Percentiles rank a stretch among this genome's conserved stretches.
Conservation (phyloP, 257 asterid genomes). For the Haberlea rhodopensis region DNA sequence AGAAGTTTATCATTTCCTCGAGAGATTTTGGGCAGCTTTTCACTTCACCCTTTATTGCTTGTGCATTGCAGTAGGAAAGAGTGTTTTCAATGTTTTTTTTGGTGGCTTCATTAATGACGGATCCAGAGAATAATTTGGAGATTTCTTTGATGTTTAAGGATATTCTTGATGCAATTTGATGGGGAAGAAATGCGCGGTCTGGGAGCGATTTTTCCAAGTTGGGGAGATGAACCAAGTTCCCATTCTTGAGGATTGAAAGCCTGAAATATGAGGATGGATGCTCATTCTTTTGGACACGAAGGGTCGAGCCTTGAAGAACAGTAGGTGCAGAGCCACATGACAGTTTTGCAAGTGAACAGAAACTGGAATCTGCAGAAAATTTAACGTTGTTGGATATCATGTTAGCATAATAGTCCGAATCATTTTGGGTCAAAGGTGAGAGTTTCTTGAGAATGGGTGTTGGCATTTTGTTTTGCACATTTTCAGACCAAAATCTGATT, state of each 20-base stretch:
- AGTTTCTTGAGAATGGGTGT: slow-evolving; percentile 31
- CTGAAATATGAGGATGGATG: slow-evolving; percentile 39
- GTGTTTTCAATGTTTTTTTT: slow-evolving; percentile 26
- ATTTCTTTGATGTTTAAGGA: slow-evolving; percentile 8
- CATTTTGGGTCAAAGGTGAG: slow-evolving; percentile 29
- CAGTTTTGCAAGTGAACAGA: slow-evolving; percentile 35
- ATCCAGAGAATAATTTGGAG: slow-evolving; percentile 28
- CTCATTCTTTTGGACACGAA: neutral
- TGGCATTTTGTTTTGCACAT: slow-evolving; percentile 35
- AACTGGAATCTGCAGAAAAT: slow-evolving; percentile 21
- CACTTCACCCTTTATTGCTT: slow-evolving; percentile 32
- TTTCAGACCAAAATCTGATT: slow-evolving; percentile 37
- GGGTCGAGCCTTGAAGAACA: too few relatives aligned
- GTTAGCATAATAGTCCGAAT: slow-evolving; percentile 10
- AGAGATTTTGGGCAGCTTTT: slow-evolving; percentile 37
- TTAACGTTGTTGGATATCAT: neutral
- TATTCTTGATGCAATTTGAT: slow-evolving; percentile 29
- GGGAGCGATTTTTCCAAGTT: slow-evolving; percentile 32
- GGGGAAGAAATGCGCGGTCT: slow-evolving; percentile 42
- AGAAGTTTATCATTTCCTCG: slow-evolving; percentile 42
- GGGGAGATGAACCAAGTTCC: slow-evolving; percentile 34
- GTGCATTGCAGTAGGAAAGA: slow-evolving; percentile 30
- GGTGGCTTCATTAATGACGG: too few relatives aligned
- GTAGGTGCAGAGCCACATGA: too few relatives aligned
- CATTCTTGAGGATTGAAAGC: slow-evolving; percentile 28